Evolutionary conservation across 169 alveolate genomes (phyloP), one percentile per base, ranked within the genome.

Genomic region (Plasmodium gonderi): DNA sequence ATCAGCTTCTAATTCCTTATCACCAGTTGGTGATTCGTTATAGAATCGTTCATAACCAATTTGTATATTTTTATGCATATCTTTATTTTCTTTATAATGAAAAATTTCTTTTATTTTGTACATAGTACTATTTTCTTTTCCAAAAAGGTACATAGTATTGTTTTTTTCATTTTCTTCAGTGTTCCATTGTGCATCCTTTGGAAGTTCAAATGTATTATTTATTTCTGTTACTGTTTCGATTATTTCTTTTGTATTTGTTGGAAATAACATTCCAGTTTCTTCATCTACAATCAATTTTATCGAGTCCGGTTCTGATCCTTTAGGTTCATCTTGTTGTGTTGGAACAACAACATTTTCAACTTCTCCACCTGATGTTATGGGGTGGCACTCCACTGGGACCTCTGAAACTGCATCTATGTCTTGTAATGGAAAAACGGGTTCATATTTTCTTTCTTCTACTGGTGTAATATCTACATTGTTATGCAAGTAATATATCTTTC

Each of bases 251-350:
- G 4, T 33, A 12, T 83, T 42, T 45, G 51, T 83, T 3, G 92
- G 83, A 2, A 83, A 14, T 23, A 26, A 12, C 36, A 83, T 83
- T 2, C 92, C 92, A 12, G 92, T 83, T 33, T 83, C 92, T 69
- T 83, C 82, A 38, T 83, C 83, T 23, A 69, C 7, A 3, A 67
- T 65, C 40, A 81, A 17, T 0, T 31, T 14, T 36, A 23, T 65
- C 40, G 26, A 29, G 26, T 65, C 69, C 12, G 12, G 26, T 23
- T 1, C 26, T 49, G 5, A 33, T 14, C 47, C 72, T 23, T 68
- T 8, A 20, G 45, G 1, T 23, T 11, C 42, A 0, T 54, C 67
- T 26, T 8, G 1, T 23, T 12, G 14, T 23, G 49, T 20, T 2
- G 23, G 29, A 60, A 23, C 44, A 0, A 23, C 44, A 0, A 23